Conservation (phyloP, 1,284 basidiomycete species). For the Marasmius sp. region DNA sequence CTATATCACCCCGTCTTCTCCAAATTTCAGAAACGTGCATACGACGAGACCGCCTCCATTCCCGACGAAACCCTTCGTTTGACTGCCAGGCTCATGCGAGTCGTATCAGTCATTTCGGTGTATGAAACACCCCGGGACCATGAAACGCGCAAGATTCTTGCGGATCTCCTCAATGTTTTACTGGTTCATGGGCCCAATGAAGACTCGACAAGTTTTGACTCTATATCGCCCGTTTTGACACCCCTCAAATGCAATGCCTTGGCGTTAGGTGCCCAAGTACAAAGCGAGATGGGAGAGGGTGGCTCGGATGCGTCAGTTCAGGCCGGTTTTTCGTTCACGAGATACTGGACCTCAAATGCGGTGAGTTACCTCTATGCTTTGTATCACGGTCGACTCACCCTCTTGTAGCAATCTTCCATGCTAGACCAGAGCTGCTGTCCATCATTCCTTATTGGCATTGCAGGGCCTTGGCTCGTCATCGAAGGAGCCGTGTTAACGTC, state of each 20-base stretch:
- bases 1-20: too few relatives aligned
- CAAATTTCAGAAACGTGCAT: too few relatives aligned
- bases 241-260: background rate
- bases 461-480: constrained; percentile 2
- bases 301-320: background rate
- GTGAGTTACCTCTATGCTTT: background rate
- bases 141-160: too few relatives aligned
- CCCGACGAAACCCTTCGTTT: too few relatives aligned
- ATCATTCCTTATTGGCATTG: background rate
- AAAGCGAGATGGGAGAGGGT: background rate
- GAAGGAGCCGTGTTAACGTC: background rate
- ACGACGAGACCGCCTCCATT: too few relatives aligned
- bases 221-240: background rate
- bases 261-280: background rate
- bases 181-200: too few relatives aligned
- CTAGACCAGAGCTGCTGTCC: background rate
- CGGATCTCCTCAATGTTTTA: too few relatives aligned
- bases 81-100: too few relatives aligned
- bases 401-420: background rate
- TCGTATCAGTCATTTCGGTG: too few relatives aligned
- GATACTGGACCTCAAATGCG: background rate
- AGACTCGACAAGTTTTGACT: background rate
- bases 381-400: background rate
- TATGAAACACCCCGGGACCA: background rate
- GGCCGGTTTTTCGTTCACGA: background rate